Percentiles rank a stretch among this genome's conserved stretches.
Evolutionary conservation across 2,329 filamentous ascomycete species (phyloP).

Genomic region (Pseudogymnoascus verrucosus): DNA sequence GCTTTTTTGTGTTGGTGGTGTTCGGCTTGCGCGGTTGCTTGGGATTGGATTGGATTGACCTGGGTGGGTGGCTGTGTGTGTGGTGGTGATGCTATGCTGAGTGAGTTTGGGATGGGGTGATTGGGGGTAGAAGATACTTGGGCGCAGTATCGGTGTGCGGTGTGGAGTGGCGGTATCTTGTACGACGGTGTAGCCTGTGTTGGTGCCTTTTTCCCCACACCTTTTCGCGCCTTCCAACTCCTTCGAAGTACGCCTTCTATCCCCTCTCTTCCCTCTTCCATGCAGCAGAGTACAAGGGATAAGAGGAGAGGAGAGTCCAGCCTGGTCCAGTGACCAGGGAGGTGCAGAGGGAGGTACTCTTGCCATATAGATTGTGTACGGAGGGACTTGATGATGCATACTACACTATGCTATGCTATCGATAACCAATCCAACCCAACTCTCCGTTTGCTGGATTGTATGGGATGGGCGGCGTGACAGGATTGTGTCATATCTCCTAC

Average conservation of each 20-base stretch:
- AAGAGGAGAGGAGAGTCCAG: background rate
- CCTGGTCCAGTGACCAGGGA: background rate
- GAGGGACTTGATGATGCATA: background rate
- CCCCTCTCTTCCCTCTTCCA: background rate
- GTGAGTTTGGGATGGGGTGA: background rate
- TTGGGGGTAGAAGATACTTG: background rate
- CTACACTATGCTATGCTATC: background rate
- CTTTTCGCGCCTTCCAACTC: background rate
- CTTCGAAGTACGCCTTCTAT: background rate
- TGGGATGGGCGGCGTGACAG: too few species aligned
- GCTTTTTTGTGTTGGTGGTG: background rate
- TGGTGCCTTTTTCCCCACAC: background rate
- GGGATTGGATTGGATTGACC: background rate
- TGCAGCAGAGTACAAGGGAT: background rate
- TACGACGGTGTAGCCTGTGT: background rate
- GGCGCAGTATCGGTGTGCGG: background rate
- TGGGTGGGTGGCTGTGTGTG: background rate
- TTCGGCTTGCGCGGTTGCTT: background rate
- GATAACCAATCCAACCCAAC: too few species aligned
- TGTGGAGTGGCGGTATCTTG: background rate
- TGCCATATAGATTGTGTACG: background rate
- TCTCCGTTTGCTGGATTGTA: too few species aligned
- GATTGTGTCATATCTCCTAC: background rate
- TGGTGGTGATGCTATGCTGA: background rate
- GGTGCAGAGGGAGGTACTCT: background rate